These are phyloP conservation scores for Trebouxia gelatinosa DNA, from an alignment of 163 green algal species.

Conservation along the genomic window DNA sequence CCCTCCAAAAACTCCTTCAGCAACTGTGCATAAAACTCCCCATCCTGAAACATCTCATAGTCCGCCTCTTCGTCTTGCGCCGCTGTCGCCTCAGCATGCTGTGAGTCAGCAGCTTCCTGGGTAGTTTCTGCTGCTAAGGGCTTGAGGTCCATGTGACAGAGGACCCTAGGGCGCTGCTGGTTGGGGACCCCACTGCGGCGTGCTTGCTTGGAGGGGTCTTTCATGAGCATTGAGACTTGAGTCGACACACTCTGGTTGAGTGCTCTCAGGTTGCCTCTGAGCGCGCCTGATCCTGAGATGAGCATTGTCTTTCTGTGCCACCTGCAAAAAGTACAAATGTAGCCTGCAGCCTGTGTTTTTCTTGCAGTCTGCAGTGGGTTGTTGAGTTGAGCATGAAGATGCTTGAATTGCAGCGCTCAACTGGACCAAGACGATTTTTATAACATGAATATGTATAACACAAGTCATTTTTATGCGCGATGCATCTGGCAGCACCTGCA, in stretches of 20 bases:
- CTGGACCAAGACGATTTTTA: too few relatives aligned
- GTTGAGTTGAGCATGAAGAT: too few relatives aligned
- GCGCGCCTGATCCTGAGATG: slow-evolving; percentile 15
- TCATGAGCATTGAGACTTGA: slow-evolving; percentile 50
- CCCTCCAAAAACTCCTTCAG: slow-evolving; percentile 87
- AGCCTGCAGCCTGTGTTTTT: slow-evolving; percentile 31
- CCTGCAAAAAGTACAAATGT: slow-evolving; percentile 41
- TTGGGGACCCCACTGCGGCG: slow-evolving; percentile 35
- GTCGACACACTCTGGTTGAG: slow-evolving; percentile 54
- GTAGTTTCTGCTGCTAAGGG: not conserved
- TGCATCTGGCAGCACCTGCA: not conserved
- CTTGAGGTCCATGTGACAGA: too few relatives aligned
- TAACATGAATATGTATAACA: too few relatives aligned
- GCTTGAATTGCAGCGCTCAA: too few relatives aligned
- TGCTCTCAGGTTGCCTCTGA: slow-evolving; percentile 37
- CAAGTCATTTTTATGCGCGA: not conserved
- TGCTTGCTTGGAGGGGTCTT: slow-evolving; percentile 36
- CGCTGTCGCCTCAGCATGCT: too few relatives aligned
- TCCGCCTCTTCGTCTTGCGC: slow-evolving; percentile 39
- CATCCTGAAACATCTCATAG: slow-evolving; percentile 85
- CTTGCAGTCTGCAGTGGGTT: not conserved
- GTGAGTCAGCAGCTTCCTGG: too few relatives aligned
- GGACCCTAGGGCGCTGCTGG: not conserved
- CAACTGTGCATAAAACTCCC: slow-evolving; percentile 90
- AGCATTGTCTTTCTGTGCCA: slow-evolving; percentile 78